Conservation (phyloP, 2,329 filamentous ascomycete species). For the Ophiocordyceps camponoti-leonardi region DNA sequence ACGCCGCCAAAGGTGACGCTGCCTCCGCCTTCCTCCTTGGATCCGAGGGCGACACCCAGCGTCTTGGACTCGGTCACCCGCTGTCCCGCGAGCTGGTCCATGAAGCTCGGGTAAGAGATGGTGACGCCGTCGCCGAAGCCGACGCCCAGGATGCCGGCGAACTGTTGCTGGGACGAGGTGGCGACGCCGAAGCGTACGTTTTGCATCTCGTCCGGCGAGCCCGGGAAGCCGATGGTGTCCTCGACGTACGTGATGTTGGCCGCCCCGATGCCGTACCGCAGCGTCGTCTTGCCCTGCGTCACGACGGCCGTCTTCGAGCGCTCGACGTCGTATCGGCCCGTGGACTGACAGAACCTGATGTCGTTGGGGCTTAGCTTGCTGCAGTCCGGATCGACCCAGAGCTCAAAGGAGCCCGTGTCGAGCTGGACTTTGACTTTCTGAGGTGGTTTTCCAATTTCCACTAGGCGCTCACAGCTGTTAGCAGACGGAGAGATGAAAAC, state of each 20-base stretch:
- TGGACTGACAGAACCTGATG: constrained; percentile 24
- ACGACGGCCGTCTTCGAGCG: constrained; percentile 21
- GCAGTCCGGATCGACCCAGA: constrained; percentile 46
- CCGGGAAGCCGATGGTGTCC: constrained; percentile 26
- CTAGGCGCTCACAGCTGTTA: not conserved
- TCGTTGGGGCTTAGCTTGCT: constrained; percentile 24
- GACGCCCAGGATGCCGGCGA: constrained; percentile 53
- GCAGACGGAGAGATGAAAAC: not conserved
- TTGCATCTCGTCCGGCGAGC: constrained; percentile 14
- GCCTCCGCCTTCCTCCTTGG: constrained; percentile 40
- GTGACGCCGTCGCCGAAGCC: constrained; percentile 41
- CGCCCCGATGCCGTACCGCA: constrained; percentile 33
- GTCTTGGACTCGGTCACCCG: constrained; percentile 41
- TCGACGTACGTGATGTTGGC: constrained; percentile 32
- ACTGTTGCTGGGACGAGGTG: constrained; percentile 27
- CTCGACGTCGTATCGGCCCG: constrained; percentile 25
- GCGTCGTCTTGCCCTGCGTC: constrained; percentile 17
- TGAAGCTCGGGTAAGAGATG: constrained; percentile 29
- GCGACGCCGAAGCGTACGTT: constrained; percentile 51
- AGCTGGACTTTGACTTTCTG: constrained; percentile 36
- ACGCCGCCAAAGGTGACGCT: constrained; percentile 52
- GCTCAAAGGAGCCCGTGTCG: constrained; percentile 42
- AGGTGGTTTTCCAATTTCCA: constrained; percentile 28
- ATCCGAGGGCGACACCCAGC: constrained; percentile 49
- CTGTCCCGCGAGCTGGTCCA: constrained; percentile 31